phyloP scores from a whole-genome alignment of 495 filamentous ascomycete genomes.

The Thermothielavioides terrestris region DNA sequence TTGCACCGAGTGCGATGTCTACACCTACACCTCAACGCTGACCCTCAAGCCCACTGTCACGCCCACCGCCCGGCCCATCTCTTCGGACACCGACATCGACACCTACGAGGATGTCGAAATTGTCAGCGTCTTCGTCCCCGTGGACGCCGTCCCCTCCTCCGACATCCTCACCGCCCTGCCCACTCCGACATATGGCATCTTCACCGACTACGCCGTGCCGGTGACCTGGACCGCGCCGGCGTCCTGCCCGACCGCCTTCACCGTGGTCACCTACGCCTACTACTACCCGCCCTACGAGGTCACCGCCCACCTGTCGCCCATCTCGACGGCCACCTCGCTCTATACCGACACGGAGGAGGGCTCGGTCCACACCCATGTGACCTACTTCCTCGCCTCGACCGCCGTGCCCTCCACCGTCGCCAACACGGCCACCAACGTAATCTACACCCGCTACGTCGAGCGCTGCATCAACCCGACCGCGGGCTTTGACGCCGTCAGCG shows the following conservation, averaged over 20 bases:
- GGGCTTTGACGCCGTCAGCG: not conserved
- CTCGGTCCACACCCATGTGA: conserved; percentile 1
- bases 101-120: conserved; percentile 22
- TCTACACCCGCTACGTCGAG: conserved; percentile 14
- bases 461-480: conserved; percentile 14
- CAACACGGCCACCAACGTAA: conserved; percentile 6
- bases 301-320: conserved; percentile 25
- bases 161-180: conserved; percentile 9
- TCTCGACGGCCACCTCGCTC: conserved; percentile 19
- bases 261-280: conserved; percentile 24
- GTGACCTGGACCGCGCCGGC: conserved; percentile 32
- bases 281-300: conserved; percentile 28
- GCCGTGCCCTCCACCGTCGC: not conserved
- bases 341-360: conserved; percentile 11
- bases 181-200: not conserved
- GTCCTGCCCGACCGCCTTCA: conserved; percentile 29
- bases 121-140: conserved; percentile 29
- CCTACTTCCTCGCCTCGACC: conserved; percentile 4
- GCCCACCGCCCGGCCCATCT: conserved; percentile 26
- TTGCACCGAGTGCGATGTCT: not conserved
- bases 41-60: conserved; percentile 19
- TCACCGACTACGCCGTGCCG: conserved; percentile 28
- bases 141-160: conserved; percentile 15
- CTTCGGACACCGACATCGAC: conserved; percentile 23
- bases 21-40: conserved; percentile 9